These are phyloP conservation scores for Thraustotheca clavata DNA, from an alignment of 352 stramenopile genomes.

Conservation along the genomic window DNA sequence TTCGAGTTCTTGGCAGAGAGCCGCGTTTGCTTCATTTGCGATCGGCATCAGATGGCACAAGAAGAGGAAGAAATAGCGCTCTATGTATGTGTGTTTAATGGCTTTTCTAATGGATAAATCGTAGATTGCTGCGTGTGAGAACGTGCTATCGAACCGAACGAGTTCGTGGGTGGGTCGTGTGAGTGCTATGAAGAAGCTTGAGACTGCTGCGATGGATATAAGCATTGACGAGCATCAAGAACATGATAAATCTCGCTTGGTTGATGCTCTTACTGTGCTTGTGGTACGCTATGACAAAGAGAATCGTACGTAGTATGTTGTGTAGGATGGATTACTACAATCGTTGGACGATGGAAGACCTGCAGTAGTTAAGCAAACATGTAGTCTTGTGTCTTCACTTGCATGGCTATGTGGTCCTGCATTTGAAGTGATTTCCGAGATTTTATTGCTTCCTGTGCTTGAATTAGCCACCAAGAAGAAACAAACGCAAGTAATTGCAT, in stretches of 20 bases:
- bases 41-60: slow-evolving; percentile 29
- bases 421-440: neutral
- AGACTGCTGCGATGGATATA: neutral
- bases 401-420: slow-evolving; percentile 7
- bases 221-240: neutral
- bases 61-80: neutral
- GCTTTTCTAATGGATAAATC: too few species aligned
- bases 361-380: slow-evolving; percentile 16
- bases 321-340: slow-evolving; percentile 6
- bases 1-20: slow-evolving; percentile 63
- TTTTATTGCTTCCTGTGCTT: neutral
- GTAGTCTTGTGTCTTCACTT: slow-evolving; percentile 7
- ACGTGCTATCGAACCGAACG: neutral
- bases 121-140: slow-evolving; percentile 11
- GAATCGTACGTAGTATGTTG: neutral
- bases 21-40: slow-evolving; percentile 47
- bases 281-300: neutral
- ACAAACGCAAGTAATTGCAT: slow-evolving; percentile 17
- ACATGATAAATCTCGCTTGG: neutral
- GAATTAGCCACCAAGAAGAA: slow-evolving; percentile 20
- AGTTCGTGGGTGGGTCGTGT: slow-evolving; percentile 10
- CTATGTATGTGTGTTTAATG: neutral
- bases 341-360: neutral
- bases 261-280: neutral
- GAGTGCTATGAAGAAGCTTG: slow-evolving; percentile 9